Percentiles rank a stretch among this genome's conserved stretches.
Evolutionary conservation across 495 filamentous ascomycete species (phyloP).

Genomic region (Chaetomium fimeti): DNA sequence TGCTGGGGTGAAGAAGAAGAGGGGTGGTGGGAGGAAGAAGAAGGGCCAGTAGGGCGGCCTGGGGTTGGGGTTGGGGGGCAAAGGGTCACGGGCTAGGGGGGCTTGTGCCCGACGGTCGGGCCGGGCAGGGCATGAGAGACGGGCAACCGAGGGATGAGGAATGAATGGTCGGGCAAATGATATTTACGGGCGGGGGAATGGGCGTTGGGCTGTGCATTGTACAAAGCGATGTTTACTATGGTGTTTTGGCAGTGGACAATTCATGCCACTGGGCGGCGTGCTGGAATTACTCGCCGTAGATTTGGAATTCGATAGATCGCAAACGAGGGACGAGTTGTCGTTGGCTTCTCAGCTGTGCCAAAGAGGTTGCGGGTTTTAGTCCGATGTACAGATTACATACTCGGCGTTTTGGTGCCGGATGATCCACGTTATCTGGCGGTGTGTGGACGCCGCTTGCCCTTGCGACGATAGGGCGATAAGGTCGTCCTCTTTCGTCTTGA

Average conservation of each 20-base stretch:
- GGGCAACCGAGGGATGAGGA: not conserved
- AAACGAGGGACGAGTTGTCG: not conserved
- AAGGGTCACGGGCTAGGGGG: not conserved
- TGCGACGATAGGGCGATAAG: not conserved
- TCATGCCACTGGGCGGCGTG: not conserved
- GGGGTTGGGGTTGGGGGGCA: not conserved
- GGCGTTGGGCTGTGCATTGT: constrained; percentile 1
- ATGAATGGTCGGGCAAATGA: constrained; percentile 1
- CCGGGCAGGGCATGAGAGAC: not conserved
- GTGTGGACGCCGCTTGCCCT: not conserved
- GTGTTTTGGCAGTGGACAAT: not conserved
- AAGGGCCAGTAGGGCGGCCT: constrained; percentile 31
- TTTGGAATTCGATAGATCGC: not conserved
- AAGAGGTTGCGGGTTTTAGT: not conserved
- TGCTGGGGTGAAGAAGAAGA: constrained; percentile 44
- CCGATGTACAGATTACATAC: not conserved
- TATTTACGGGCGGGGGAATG: constrained; percentile 8
- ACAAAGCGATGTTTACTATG: constrained; percentile 3
- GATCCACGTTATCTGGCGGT: not conserved
- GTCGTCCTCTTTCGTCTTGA: not conserved
- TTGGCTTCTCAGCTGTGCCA: not conserved
- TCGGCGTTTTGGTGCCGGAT: not conserved
- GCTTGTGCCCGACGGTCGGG: not conserved
- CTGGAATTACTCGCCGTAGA: not conserved
- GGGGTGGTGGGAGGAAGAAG: constrained; percentile 45